Percentiles rank a stretch among this genome's conserved stretches.
phyloP scores from a whole-genome alignment of 805 yeast genomes.

The Wickerhamomyces rabaulensis region DNA sequence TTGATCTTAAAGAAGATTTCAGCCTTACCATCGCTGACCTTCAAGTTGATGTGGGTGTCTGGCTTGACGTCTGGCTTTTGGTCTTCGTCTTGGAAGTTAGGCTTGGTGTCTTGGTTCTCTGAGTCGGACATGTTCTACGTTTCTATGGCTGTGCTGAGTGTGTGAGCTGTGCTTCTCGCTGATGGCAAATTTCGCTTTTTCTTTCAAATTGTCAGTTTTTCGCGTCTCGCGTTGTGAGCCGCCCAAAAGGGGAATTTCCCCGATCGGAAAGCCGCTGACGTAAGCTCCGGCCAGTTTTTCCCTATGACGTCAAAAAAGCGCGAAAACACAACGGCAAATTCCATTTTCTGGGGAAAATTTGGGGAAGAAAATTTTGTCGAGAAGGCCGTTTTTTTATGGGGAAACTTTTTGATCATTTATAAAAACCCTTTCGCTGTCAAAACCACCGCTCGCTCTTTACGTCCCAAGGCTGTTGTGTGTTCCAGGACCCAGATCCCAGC shows the following conservation, averaged over 20 bases:
- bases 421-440: no score
- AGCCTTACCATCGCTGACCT: constrained; percentile 89
- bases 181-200: not conserved
- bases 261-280: not conserved
- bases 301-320: no score
- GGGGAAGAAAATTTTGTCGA: not conserved
- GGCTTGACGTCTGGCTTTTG: constrained; percentile 46
- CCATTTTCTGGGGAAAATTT: not conserved
- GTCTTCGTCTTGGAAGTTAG: constrained; percentile 25
- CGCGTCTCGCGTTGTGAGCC: not conserved
- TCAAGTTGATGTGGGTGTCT: constrained; percentile 85
- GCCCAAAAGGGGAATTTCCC: not conserved
- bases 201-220: not conserved
- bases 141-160: not conserved
- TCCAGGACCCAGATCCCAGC: no score
- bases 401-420: not conserved
- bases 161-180: not conserved
- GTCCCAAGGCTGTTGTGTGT: not conserved
- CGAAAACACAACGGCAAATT: no score
- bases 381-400: not conserved
- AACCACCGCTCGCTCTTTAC: not conserved
- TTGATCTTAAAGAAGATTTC: constrained; percentile 96
- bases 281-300: not conserved
- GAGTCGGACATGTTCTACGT: constrained; percentile 22
- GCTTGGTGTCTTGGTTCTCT: constrained; percentile 30